These are phyloP conservation scores for Phlyctochytrium arcticum DNA, from an alignment of 192 early-diverging fungal species.

Conservation along the genomic window DNA sequence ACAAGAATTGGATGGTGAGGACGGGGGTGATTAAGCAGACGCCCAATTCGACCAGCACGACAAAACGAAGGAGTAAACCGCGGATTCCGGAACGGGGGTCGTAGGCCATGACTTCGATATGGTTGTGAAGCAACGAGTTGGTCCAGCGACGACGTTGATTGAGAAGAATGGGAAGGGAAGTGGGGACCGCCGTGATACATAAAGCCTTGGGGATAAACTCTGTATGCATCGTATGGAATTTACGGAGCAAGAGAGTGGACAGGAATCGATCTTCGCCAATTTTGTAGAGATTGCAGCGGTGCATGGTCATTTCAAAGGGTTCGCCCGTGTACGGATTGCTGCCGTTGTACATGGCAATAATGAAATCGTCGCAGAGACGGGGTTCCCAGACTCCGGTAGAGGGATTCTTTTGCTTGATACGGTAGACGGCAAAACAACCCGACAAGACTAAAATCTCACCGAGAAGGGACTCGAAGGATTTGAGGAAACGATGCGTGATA, in stretches of 20 bases:
- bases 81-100: constrained; percentile 90
- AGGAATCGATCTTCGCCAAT: constrained; percentile 96
- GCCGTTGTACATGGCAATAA: not conserved
- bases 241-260: constrained; percentile 88
- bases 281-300: constrained; percentile 3
- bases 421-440: constrained; percentile 96
- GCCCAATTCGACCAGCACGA: constrained; percentile 43
- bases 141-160: constrained; percentile 95
- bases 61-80: constrained; percentile 92
- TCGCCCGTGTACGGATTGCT: not conserved
- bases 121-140: constrained; percentile 94
- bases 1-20: not conserved
- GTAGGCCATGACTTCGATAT: constrained; percentile 84
- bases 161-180: constrained; percentile 76
- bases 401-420: constrained; percentile 46
- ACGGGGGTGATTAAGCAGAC: not conserved
- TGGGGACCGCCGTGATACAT: constrained; percentile 88
- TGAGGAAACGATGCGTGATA: constrained; percentile 79
- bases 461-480: constrained; percentile 50
- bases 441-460: constrained; percentile 49
- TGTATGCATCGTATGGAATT: constrained; percentile 92
- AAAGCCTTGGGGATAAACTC: constrained; percentile 93
- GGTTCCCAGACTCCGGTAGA: not conserved
- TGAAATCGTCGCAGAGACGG: not conserved
- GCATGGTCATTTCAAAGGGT: not conserved